Conservation (phyloP, 805 yeast genomes). For the Candida glaebosa region DNA sequence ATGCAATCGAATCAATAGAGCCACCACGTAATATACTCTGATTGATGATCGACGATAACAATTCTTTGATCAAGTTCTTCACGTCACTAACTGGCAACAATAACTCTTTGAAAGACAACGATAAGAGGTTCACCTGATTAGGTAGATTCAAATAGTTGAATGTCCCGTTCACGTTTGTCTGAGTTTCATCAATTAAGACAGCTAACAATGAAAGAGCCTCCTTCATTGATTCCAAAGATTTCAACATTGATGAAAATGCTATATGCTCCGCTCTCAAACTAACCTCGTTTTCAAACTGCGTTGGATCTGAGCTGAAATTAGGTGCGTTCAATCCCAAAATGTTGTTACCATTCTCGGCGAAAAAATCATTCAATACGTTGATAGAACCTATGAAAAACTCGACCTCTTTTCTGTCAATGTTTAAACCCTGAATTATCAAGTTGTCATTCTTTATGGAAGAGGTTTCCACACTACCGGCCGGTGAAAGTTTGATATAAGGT, state of each 20-base stretch:
- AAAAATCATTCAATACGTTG: slow-evolving; percentile 65
- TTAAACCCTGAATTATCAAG: slow-evolving; percentile 43
- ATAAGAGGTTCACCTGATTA: slow-evolving; percentile 65
- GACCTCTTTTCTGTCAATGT: slow-evolving; percentile 47
- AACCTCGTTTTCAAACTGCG: slow-evolving; percentile 55
- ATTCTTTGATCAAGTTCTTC: slow-evolving; percentile 71
- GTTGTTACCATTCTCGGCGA: slow-evolving; percentile 58
- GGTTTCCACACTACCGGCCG: slow-evolving; percentile 34
- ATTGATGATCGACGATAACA: slow-evolving; percentile 84
- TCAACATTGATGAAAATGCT: slow-evolving; percentile 74
- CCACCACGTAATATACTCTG: slow-evolving; percentile 88
- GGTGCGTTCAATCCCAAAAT: slow-evolving; percentile 64
- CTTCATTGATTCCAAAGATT: slow-evolving; percentile 71
- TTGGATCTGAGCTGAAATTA: slow-evolving; percentile 47
- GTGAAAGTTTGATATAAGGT: slow-evolving; percentile 37
- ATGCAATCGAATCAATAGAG: slow-evolving; percentile 85
- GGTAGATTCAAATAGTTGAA: slow-evolving; percentile 65
- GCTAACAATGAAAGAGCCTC: slow-evolving; percentile 88
- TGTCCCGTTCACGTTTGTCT: slow-evolving; percentile 56
- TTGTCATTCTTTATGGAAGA: slow-evolving; percentile 42
- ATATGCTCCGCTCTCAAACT: slow-evolving; percentile 87
- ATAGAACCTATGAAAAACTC: slow-evolving; percentile 72
- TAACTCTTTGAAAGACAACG: slow-evolving; percentile 68
- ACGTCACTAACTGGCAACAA: slow-evolving; percentile 67
- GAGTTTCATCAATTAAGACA: slow-evolving; percentile 72